Evolutionary conservation across 805 yeast genomes (phyloP), one percentile per base, ranked within the genome.

Genomic region (Metschnikowia gruessii): DNA sequence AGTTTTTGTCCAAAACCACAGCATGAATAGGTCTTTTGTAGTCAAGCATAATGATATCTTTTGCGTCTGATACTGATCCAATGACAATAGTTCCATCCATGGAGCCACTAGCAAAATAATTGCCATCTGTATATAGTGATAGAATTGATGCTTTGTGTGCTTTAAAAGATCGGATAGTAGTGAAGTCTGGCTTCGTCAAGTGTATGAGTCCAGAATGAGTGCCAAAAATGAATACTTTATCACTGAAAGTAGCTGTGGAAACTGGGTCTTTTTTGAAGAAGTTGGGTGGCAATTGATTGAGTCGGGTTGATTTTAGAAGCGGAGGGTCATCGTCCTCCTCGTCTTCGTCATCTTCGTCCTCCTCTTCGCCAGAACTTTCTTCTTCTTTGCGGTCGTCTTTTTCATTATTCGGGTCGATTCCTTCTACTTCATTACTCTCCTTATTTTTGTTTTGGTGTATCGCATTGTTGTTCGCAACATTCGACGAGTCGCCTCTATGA

Each of bases 11-110:
- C 5, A 94, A 64, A 0, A 89, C 87, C 3, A 92, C 95, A 0
- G 95, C 82, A 60, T 90, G 95, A 0, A 94, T 77, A 0, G 98
- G 97, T 24, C 97, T 71, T 56, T 85, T 84, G 63, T 90, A 87
- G 64, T 91, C 95, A 55, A 79, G 84, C 2, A 89, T 90, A 0
- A 76, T 71, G 2, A 85, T 79, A 55, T 85, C 94, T 4, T 71
- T 66, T 16, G 79, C 79, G 51, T 84, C 86, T 1, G 53, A 48
- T 1, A 87, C 68, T 2, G 90, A 78, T 0, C 96, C 94, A 4
- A 89, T 78, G 1, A 89, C 89, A 0, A 92, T 85, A 0, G 96
- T 86, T 0, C 99, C 99, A 61, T 94, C 99, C 71, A 92, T 83
- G 0, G 97, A 89, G 0, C 91, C 96, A 0, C 95, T 83, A 0